Evolutionary conservation across 192 early-diverging fungal genomes (phyloP).

Genomic region (Cladochytrium replicatum): DNA sequence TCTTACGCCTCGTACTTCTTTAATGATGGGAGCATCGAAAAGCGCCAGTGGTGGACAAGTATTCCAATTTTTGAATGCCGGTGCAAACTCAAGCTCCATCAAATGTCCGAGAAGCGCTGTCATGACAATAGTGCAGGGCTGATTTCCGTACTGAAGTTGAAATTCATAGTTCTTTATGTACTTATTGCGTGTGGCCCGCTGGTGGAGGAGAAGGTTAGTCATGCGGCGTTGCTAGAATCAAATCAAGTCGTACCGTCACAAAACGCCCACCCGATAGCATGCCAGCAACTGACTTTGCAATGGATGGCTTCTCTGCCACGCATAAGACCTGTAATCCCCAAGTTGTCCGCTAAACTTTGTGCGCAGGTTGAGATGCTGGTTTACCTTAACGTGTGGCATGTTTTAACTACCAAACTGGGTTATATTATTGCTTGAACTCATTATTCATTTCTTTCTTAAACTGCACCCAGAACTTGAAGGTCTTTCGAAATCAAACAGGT

Average conservation of each 20-base stretch:
- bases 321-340: slow-evolving; percentile 80
- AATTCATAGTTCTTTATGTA: slow-evolving; percentile 82
- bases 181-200: slow-evolving; percentile 37
- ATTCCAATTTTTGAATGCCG: slow-evolving; percentile 51
- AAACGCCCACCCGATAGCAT: slow-evolving; percentile 57
- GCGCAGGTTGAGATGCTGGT: too few species aligned
- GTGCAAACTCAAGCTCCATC: slow-evolving; percentile 54
- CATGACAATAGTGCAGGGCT: slow-evolving; percentile 58
- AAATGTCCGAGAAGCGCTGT: slow-evolving; percentile 80
- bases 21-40: slow-evolving; percentile 60
- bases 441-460: too few species aligned
- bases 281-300: slow-evolving; percentile 68
- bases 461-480: too few species aligned
- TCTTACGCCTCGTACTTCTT: slow-evolving; percentile 32
- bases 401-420: too few species aligned
- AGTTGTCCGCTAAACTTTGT: too few species aligned
- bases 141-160: slow-evolving; percentile 40
- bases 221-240: background rate
- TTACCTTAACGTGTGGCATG: too few species aligned
- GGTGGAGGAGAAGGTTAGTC: background rate
- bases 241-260: slow-evolving; percentile 5
- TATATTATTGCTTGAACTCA: too few species aligned
- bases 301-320: slow-evolving; percentile 92
- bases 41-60: slow-evolving; percentile 42
- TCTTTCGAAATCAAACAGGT: too few species aligned